Conservation (phyloP, 768 basidiomycete species). For the Trametes cubensis region DNA sequence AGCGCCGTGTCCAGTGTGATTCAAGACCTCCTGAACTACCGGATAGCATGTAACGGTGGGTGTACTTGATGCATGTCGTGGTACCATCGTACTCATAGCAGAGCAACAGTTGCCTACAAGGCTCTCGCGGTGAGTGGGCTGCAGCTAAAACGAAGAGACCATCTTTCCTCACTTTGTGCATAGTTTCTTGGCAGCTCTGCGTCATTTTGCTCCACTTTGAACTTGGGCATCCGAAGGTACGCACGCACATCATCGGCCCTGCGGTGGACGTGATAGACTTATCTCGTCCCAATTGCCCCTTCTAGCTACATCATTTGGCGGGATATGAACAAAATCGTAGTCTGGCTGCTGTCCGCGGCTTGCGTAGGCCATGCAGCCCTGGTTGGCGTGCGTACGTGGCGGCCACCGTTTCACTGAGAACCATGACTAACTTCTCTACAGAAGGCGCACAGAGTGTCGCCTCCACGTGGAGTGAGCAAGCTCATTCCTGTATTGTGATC, state of each 20-base stretch:
- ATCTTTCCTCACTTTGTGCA: neutral
- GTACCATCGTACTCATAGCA: neutral
- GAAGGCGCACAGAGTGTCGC: conserved; percentile 12
- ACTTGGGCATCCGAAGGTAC: conserved; percentile 14
- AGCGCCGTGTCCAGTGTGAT: neutral
- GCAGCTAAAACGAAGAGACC: neutral
- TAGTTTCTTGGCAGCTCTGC: conserved; percentile 16
- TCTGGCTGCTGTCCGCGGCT: conserved; percentile 5
- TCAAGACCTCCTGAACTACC: neutral
- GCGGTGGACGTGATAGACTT: no score
- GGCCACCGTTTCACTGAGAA: neutral
- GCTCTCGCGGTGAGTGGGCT: neutral
- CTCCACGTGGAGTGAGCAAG: neutral
- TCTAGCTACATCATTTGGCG: conserved; percentile 20
- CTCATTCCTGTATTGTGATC: neutral
- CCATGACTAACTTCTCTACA: neutral
- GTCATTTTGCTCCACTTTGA: conserved; percentile 16
- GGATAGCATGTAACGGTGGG: conserved; percentile 12
- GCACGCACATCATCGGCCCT: neutral
- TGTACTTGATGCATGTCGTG: neutral
- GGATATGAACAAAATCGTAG: conserved; percentile 15
- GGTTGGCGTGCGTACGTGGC: conserved; percentile 12
- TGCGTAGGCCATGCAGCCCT: conserved; percentile 15
- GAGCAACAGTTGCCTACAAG: conserved; percentile 7
- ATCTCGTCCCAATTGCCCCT: neutral